Conservation (phyloP, 495 filamentous ascomycete species). For the Penicillium verhagenii region DNA sequence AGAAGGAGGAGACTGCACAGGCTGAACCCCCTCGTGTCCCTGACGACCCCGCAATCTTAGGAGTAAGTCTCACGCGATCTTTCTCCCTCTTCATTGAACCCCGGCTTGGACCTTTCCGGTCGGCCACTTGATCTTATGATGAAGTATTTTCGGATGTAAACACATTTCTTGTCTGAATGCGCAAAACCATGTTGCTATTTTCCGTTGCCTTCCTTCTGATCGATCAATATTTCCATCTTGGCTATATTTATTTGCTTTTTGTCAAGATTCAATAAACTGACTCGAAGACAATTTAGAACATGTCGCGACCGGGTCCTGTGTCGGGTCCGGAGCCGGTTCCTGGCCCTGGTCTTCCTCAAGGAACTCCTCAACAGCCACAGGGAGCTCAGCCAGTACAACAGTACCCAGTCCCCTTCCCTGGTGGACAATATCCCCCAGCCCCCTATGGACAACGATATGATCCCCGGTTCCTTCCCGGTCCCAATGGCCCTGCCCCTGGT, state of each 20-base stretch:
- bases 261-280: conserved; percentile 21
- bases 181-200: conserved; percentile 90
- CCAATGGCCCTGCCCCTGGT: conserved; percentile 35
- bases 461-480: conserved; percentile 59
- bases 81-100: conserved; percentile 1
- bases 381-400: conserved; percentile 43
- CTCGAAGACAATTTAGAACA: conserved; percentile 34
- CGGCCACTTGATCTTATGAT: conserved; percentile 57
- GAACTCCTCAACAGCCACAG: conserved; percentile 41
- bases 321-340: conserved; percentile 28
- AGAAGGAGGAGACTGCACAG: conserved; percentile 71
- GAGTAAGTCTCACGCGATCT: conserved; percentile 69
- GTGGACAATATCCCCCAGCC: conserved; percentile 44
- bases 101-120: conserved; percentile 8
- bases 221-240: conserved; percentile 28
- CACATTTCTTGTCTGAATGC: conserved; percentile 71
- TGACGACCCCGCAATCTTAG: conserved; percentile 94
- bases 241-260: conserved; percentile 2
- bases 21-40: conserved; percentile 68
- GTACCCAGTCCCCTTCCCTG: conserved; percentile 49
- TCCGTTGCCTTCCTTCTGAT: conserved; percentile 99
- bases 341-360: conserved; percentile 42
- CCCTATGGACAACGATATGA: conserved; percentile 53
- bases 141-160: conserved; percentile 54
- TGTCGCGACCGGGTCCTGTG: conserved; percentile 30